These are phyloP conservation scores for Schoenoplectus triqueter DNA, from an alignment of 202 grass and related monocot species.

Conservation along the genomic window DNA sequence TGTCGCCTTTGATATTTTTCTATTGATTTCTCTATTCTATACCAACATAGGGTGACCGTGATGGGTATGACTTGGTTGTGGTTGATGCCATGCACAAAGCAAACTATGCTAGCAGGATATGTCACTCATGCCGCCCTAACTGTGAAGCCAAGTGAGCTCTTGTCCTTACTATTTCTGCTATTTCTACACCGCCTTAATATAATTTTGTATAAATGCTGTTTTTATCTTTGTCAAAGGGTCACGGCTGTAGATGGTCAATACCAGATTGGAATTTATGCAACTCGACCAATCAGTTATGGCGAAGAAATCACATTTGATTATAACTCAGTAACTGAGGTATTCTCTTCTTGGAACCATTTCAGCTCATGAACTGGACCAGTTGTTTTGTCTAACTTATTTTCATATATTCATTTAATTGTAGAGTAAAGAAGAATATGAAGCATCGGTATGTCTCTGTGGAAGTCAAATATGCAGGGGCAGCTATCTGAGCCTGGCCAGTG, in stretches of 20 bases:
- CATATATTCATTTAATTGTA: slow-evolving; percentile 50
- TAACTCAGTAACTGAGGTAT: slow-evolving; percentile 98
- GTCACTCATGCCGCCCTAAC: slow-evolving; percentile 95
- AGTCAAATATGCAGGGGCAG: slow-evolving; percentile 98
- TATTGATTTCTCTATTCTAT: slow-evolving; percentile 47
- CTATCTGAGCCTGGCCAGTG: slow-evolving; percentile 95
- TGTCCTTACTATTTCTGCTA: slow-evolving; percentile 31
- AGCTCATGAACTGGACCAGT: slow-evolving; percentile 34
- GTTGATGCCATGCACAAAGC: slow-evolving; percentile 99
- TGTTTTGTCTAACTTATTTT: slow-evolving; percentile 32
- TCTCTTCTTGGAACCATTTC: slow-evolving; percentile 35
- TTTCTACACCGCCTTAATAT: slow-evolving; percentile 1
- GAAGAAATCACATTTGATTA: slow-evolving; percentile 99
- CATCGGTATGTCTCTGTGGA: slow-evolving; percentile 92
- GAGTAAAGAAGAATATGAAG: slow-evolving; percentile 99
- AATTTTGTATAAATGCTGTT: slow-evolving; percentile 36
- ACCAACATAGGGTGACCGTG: slow-evolving; percentile 75
- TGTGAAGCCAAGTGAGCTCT: slow-evolving; percentile 92
- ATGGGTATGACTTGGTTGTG: slow-evolving; percentile 97
- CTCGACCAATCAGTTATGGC: slow-evolving; percentile 87
- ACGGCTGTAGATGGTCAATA: slow-evolving; percentile 98
- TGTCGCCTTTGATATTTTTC: slow-evolving; percentile 29
- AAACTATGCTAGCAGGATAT: slow-evolving; percentile 98
- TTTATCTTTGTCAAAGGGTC: slow-evolving; percentile 64
- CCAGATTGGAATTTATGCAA: slow-evolving; percentile 95